Evolutionary conservation across 2,329 filamentous ascomycete genomes (phyloP), one percentile per base, ranked within the genome.

Genomic region (Ambrosiella xylebori): DNA sequence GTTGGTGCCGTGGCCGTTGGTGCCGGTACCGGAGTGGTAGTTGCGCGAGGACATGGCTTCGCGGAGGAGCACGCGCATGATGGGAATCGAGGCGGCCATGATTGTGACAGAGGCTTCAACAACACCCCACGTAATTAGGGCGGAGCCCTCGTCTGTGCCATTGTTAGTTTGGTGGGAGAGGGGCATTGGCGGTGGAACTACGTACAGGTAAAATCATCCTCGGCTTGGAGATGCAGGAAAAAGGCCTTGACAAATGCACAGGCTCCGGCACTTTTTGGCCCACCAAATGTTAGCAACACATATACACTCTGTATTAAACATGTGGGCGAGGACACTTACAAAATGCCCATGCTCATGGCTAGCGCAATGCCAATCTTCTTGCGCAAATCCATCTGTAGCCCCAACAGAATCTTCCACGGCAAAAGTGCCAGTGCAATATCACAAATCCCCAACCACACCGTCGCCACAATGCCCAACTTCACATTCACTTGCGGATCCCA

Each of bases 321-420:
- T 53, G 1, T 9, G 8, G 36, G 17, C 9, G 9, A 8, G 8
- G 11, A 17, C 35, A 62, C 64, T 61, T 61, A 65, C 64, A 65
- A 64, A 15, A 66, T 53, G 35, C 66, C 64, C 58, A 66, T 59
- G 54, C 64, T 65, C 60, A 67, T 65, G 11, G 64, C 65, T 1
- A 63, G 45, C 8, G 64, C 63, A n/a, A 64, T 64, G 9, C 65
- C 60, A 11, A 66, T 59, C 59, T 65, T 67, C 45, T 67, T 65
- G 45, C 64, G 62, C 1, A 61, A 54, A 55, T 64, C 64, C 64
- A 67, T 66, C 36, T 65, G 62, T 1, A 67, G 57, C 2, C 62
- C 62, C 64, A 64, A 63, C 37, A 67, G 51, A 11, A 66, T 61
- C 36, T 63, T 62, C 63, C 64, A 66, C 3, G 65, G 64, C 5